Evolutionary conservation across 306 rosid genomes (phyloP).

Genomic region (Benincasa hispida): DNA sequence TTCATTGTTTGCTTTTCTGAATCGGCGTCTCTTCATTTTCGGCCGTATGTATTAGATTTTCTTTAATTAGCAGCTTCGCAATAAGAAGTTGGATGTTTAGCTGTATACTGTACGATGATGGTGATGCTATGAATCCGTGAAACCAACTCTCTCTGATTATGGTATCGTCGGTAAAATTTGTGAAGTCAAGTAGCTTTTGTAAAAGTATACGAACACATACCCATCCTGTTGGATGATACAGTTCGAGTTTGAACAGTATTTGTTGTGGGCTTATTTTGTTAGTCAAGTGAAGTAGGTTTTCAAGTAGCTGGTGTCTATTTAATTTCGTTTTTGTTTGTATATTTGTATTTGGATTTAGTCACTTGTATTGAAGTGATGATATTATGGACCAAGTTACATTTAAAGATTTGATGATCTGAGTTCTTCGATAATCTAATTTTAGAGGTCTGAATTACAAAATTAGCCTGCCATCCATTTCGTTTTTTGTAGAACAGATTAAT

Average conservation of each 20-base stretch:
- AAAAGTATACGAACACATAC: not conserved
- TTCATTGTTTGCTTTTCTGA: not conserved
- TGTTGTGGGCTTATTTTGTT: not conserved
- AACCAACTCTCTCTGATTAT: not conserved
- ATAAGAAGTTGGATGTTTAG: not conserved
- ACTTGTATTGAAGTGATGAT: not conserved
- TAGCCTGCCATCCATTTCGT: not conserved
- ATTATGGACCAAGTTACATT: not conserved
- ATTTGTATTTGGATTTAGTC: not conserved
- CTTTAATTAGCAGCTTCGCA: not conserved
- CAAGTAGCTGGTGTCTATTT: not conserved
- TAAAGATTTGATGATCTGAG: not conserved
- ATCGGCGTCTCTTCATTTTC: not conserved
- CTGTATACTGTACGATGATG: not conserved
- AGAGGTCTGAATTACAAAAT: not conserved
- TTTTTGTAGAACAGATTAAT: not conserved
- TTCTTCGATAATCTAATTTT: not conserved
- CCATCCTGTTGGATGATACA: not conserved
- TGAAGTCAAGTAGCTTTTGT: not conserved
- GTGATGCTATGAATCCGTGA: not conserved
- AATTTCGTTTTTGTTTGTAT: not conserved
- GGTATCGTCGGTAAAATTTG: not conserved
- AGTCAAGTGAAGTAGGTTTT: not conserved
- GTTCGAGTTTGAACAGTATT: not conserved
- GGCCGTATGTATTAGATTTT: not conserved